Evolutionary conservation across 1,284 basidiomycete genomes (phyloP).

Genomic region (Golubevia pallescens): DNA sequence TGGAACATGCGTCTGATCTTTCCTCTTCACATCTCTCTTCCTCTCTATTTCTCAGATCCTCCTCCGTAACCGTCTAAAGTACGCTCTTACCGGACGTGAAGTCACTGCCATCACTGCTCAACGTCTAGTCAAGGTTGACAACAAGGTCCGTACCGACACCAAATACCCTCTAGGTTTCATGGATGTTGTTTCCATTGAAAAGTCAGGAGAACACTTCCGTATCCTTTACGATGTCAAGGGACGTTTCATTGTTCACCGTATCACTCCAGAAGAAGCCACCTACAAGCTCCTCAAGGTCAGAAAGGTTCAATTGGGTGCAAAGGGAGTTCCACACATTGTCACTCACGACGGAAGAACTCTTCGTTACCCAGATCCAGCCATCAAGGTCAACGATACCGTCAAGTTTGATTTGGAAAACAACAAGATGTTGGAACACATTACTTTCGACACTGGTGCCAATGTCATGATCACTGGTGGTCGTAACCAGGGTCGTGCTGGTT

Average conservation of each 20-base stretch:
- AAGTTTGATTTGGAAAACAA: constrained; percentile 94
- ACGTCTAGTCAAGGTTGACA: constrained; percentile 97
- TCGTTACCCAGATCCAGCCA: constrained; percentile 95
- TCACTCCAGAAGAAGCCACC: constrained; percentile 93
- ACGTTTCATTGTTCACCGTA: constrained; percentile 99
- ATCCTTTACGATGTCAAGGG: constrained; percentile 99
- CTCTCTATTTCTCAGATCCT: constrained; percentile 94
- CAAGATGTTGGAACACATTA: constrained; percentile 92
- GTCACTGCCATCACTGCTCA: constrained; percentile 93
- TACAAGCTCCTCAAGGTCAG: constrained; percentile 99
- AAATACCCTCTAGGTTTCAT: constrained; percentile 97
- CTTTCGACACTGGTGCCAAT: constrained; percentile 97
- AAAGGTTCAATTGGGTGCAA: constrained; percentile 86
- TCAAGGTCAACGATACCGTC: constrained; percentile 97
- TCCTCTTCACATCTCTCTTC: constrained; percentile 66
- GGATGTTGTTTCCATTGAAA: constrained; percentile 97
- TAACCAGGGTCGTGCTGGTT: constrained; percentile 98
- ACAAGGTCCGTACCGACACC: constrained; percentile 96
- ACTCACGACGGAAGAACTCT: constrained; percentile 99
- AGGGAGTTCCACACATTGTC: constrained; percentile 94
- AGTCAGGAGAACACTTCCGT: constrained; percentile 99
- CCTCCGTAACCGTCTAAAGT: constrained; percentile 98
- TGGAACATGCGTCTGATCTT: neutral
- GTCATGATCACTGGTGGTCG: constrained; percentile 98
- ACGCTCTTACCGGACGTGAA: constrained; percentile 94